Evolutionary conservation across 1,139 yeast species (phyloP).

Genomic region (Saccharomyces hybrid): DNA sequence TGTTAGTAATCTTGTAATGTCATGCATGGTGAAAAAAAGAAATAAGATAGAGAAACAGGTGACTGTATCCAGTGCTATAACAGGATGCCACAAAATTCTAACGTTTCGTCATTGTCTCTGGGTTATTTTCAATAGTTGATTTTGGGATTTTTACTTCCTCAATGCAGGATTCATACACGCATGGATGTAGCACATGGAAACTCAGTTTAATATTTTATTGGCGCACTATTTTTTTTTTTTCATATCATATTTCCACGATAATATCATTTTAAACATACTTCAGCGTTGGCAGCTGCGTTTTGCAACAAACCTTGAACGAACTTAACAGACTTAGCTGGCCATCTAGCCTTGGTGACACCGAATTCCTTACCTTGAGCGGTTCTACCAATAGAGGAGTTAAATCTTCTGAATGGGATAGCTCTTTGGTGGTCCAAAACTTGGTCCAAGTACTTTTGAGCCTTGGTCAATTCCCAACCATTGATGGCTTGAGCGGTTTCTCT

Average conservation of each 20-base stretch:
- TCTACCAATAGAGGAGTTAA: too few species aligned
- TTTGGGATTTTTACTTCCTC: background rate
- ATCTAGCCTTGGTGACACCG: too few species aligned
- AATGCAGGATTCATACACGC: background rate
- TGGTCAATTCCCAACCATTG: too few species aligned
- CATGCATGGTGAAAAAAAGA: background rate
- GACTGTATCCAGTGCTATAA: conserved; percentile 2
- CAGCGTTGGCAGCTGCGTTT: too few species aligned
- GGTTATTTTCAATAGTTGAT: background rate
- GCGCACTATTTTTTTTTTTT: background rate
- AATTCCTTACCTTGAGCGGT: too few species aligned
- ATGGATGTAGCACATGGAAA: background rate
- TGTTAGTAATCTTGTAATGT: background rate
- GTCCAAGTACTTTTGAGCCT: too few species aligned
- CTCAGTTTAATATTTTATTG: background rate
- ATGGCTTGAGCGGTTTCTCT: too few species aligned
- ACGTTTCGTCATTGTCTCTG: background rate
- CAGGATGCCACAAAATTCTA: background rate
- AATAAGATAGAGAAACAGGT: background rate
- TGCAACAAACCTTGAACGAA: too few species aligned
- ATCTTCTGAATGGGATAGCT: too few species aligned
- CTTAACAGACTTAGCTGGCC: too few species aligned
- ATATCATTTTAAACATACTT: background rate
- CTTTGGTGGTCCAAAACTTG: too few species aligned
- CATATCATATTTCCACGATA: background rate